Evolutionary conservation across 371 early-diverging fungal genomes (phyloP), one percentile per base, ranked within the genome.

Genomic region (Dichotomocladium elegans): DNA sequence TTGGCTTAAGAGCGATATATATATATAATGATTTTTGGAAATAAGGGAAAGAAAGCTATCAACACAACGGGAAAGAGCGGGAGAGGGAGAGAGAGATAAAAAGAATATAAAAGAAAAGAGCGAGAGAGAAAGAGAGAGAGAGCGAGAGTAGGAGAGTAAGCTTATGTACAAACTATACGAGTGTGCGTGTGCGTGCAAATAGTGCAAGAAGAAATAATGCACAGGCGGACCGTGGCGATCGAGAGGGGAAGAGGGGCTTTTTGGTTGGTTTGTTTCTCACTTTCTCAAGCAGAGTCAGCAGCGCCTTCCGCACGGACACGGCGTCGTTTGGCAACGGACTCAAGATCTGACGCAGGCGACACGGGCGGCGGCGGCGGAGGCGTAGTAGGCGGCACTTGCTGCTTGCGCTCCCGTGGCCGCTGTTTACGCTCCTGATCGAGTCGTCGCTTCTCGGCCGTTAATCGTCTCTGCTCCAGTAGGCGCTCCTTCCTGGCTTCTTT

Each of bases 391-490:
- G 21, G n/a, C 5, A 5, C 10, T 4, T n/a, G 21, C 21, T 17
- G 21, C 15, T 37, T 37, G n/a, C 21, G 17, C 21, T 37, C 37
- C n/a, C 37, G 37, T 37, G 37, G 17, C n/a, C 37, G 37, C 21
- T 37, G 37, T 9, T 37, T 37, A 7, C 37, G 37, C n/a, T 37
- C 37, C 37, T 37, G n/a, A 37, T 37, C 59, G 33, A 42, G 15
- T 11, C 46, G 44, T 15, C 51, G 50, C 33, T 55, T 27, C 33
- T 55, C 49, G n/a, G n/a, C n/a, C n/a, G n/a, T n/a, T n/a, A 42
- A n/a, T 11, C 46, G 44, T 15, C 51, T 42, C 33, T 55, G 22
- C 33, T 55, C 49, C 21, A 22, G 41, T 9, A 30, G 6, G 29
- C 41, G 47, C 7, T 47, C 33, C 25, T 48, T 37, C 19, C 19